Percentiles rank a stretch among this genome's conserved stretches.
Evolutionary conservation across 176 grass and related monocot species (phyloP).

Genomic region (Juncus effusus): DNA sequence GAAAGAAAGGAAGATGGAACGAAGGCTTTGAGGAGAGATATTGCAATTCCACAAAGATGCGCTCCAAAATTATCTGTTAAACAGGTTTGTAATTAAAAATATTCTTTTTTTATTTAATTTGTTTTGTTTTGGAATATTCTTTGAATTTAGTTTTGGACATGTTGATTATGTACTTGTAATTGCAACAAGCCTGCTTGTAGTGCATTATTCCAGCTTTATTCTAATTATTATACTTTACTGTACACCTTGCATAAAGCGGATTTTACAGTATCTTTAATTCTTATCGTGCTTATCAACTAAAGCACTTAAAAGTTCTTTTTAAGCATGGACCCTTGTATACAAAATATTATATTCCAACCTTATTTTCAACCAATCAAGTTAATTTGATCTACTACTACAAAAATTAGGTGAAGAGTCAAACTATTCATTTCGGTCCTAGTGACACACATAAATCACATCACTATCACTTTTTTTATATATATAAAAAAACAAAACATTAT

Average conservation of each 20-base stretch:
- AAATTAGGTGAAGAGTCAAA: background rate
- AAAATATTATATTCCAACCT: background rate
- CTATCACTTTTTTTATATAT: background rate
- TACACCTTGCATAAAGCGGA: background rate
- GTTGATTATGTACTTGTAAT: slow-evolving; percentile 4
- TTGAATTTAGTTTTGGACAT: slow-evolving; percentile 9
- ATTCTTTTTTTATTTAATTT: background rate
- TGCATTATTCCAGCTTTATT: slow-evolving; percentile 36
- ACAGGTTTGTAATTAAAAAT: slow-evolving; percentile 50
- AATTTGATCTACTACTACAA: background rate
- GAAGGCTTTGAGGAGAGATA: slow-evolving; percentile 78
- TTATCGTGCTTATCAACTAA: background rate
- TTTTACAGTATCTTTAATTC: slow-evolving; percentile 8
- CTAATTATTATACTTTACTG: background rate
- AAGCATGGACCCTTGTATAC: background rate
- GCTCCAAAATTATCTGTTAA: slow-evolving; percentile 80
- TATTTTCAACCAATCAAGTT: background rate
- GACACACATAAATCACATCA: background rate
- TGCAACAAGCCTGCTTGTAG: slow-evolving; percentile 5
- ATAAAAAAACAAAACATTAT: too few species aligned
- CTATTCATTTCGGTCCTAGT: background rate
- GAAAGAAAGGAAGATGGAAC: slow-evolving; percentile 93
- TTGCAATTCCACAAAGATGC: slow-evolving; percentile 63
- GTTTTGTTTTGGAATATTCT: slow-evolving; percentile 27
- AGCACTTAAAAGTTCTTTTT: background rate